These are phyloP conservation scores for Plasmodium berghei DNA, from an alignment of 169 alveolate genomes.

Conservation along the genomic window DNA sequence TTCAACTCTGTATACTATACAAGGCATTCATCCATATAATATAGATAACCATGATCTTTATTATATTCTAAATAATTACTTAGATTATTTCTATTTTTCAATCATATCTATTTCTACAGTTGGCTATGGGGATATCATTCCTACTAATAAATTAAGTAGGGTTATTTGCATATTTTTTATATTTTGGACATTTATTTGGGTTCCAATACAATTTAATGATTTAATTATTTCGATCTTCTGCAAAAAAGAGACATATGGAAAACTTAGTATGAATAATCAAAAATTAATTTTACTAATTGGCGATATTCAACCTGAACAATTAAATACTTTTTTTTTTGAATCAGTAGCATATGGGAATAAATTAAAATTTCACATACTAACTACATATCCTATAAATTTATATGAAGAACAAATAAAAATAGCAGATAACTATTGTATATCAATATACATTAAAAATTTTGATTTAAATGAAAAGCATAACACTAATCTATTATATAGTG, in stretches of 20 bases:
- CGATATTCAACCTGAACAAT: conserved; percentile 83
- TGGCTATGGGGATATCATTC: conserved; percentile 86
- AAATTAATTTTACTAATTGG: conserved; percentile 82
- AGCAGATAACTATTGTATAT: conserved; percentile 47
- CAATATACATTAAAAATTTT: conserved; percentile 53
- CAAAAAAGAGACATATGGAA: conserved; percentile 78
- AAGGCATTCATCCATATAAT: conserved; percentile 67
- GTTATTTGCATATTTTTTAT: conserved; percentile 80
- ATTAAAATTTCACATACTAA: conserved; percentile 64
- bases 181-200: conserved; percentile 84
- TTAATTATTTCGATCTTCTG: conserved; percentile 80
- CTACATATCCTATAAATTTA: conserved; percentile 55
- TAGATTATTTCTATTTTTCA: conserved; percentile 82
- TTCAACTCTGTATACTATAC: conserved; percentile 64
- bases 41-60: conserved; percentile 18
- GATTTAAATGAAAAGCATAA: conserved; percentile 67
- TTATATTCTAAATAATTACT: conserved; percentile 52
- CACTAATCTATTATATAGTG: conserved; percentile 52
- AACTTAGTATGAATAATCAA: conserved; percentile 78
- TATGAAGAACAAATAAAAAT: conserved; percentile 67
- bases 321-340: conserved; percentile 79
- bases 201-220: conserved; percentile 83
- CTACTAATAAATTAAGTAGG: conserved; percentile 80
- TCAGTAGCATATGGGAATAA: conserved; percentile 73
- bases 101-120: conserved; percentile 86